These are phyloP conservation scores for Xylaria sp. DNA, from an alignment of 2,329 filamentous ascomycete species.

Conservation along the genomic window DNA sequence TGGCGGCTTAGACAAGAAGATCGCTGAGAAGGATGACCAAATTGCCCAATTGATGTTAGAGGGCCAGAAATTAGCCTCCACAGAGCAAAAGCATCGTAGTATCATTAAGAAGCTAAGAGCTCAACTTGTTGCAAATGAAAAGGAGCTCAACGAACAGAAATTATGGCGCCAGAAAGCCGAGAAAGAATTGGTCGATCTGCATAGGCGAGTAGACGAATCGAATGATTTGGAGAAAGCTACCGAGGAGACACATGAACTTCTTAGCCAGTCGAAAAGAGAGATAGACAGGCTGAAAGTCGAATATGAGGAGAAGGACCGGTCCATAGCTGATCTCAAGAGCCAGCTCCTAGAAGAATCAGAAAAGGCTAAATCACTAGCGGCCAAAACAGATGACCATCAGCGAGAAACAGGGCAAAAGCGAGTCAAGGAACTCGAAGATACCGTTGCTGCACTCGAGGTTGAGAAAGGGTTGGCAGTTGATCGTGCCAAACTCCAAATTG, in stretches of 20 bases:
- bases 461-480: slow-evolving; percentile 82
- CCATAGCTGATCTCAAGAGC: slow-evolving; percentile 73
- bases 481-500: slow-evolving; percentile 71
- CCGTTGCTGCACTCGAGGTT: slow-evolving; percentile 72
- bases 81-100: slow-evolving; percentile 83
- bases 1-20: slow-evolving; percentile 77
- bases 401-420: slow-evolving; percentile 70
- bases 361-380: slow-evolving; percentile 72
- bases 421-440: slow-evolving; percentile 64
- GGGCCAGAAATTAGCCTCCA: slow-evolving; percentile 86
- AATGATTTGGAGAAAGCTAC: slow-evolving; percentile 66
- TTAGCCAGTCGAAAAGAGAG: slow-evolving; percentile 49
- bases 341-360: slow-evolving; percentile 75
- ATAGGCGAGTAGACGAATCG: slow-evolving; percentile 59
- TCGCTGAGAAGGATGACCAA: slow-evolving; percentile 90
- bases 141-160: slow-evolving; percentile 68
- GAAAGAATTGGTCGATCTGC: slow-evolving; percentile 59
- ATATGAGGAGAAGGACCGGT: slow-evolving; percentile 69
- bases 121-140: slow-evolving; percentile 73
- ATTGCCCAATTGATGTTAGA: slow-evolving; percentile 92
- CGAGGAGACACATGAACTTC: slow-evolving; percentile 51
- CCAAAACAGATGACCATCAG: slow-evolving; percentile 72
- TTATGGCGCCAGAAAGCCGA: slow-evolving; percentile 68
- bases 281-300: slow-evolving; percentile 71
- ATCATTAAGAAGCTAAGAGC: slow-evolving; percentile 83